Conservation (phyloP, 805 yeast genomes). For the Ogataea wickerhamii region DNA sequence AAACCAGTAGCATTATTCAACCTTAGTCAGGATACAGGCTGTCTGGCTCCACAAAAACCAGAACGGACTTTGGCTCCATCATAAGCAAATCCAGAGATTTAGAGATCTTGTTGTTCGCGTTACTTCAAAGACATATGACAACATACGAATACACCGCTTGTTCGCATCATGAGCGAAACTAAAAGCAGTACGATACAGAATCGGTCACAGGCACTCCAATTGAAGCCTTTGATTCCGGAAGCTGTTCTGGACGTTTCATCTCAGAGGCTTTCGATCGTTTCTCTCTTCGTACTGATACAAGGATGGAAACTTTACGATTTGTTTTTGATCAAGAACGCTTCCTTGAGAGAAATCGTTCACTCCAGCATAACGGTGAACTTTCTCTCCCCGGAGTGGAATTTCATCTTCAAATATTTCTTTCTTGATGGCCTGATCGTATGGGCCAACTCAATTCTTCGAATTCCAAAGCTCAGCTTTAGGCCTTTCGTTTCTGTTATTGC, state of each 20-base stretch:
- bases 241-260: slow-evolving; percentile 66
- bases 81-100: too few relatives aligned
- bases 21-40: too few relatives aligned
- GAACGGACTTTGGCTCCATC: too few relatives aligned
- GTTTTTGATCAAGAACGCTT: slow-evolving; percentile 49
- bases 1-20: too few relatives aligned
- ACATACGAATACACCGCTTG: neutral
- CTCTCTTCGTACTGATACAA: slow-evolving; percentile 71
- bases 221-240: slow-evolving; percentile 55
- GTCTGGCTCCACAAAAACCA: too few relatives aligned
- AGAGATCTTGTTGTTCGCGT: too few relatives aligned
- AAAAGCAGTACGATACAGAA: neutral
- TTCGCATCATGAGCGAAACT: neutral
- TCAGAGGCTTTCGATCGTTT: slow-evolving; percentile 67
- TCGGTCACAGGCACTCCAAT: neutral
- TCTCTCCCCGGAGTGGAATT: slow-evolving; percentile 49
- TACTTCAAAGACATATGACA: neutral
- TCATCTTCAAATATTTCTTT: slow-evolving; percentile 65
- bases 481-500: slow-evolving; percentile 51
- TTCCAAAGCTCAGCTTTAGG: slow-evolving; percentile 68
- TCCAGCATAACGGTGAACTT: slow-evolving; percentile 31
- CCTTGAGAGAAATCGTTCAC: slow-evolving; percentile 18
- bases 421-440: slow-evolving; percentile 71
- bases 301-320: slow-evolving; percentile 81
- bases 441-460: slow-evolving; percentile 66